Evolutionary conservation across 2,329 filamentous ascomycete species (phyloP).

Genomic region (Parasarocladium wereldwijsianum): DNA sequence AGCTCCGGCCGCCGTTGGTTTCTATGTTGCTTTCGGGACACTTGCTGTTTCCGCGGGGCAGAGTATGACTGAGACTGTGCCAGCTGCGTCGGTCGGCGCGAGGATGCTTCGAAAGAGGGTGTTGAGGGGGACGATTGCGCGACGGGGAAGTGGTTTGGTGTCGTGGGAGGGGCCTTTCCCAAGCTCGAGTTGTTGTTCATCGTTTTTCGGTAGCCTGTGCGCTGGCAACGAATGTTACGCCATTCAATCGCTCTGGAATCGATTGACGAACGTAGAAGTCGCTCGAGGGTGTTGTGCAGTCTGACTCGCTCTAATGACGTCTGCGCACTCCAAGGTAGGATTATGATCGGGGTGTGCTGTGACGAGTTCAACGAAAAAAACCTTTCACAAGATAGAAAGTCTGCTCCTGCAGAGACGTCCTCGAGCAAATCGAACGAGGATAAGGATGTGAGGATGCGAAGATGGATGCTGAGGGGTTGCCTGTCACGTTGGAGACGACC

Average conservation of each 20-base stretch:
- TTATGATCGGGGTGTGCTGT: no score
- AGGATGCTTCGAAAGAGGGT: conserved; percentile 30
- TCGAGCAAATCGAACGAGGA: no score
- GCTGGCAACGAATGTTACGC: no score
- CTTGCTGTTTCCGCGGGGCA: conserved; percentile 61
- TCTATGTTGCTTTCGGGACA: conserved; percentile 68
- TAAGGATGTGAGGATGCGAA: no score
- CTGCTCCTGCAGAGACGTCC: no score
- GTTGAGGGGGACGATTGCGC: conserved; percentile 26
- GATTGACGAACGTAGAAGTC: conserved; percentile 17
- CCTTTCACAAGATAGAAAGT: no score
- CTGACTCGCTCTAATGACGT: conserved; percentile 2
- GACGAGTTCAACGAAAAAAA: no score
- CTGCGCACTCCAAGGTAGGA: no score
- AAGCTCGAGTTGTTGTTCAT: conserved; percentile 14
- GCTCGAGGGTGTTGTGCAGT: neutral
- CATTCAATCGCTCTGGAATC: no score
- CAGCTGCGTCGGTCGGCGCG: conserved; percentile 29
- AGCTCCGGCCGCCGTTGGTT: conserved; percentile 55
- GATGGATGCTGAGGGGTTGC: no score
- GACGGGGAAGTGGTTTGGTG: conserved; percentile 24
- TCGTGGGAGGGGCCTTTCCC: conserved; percentile 37
- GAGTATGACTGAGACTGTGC: conserved; percentile 15
- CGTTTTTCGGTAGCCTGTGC: no score
- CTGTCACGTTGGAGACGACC: no score